phyloP scores from a whole-genome alignment of 2,329 filamentous ascomycete species.

The Diaporthe australafricana region DNA sequence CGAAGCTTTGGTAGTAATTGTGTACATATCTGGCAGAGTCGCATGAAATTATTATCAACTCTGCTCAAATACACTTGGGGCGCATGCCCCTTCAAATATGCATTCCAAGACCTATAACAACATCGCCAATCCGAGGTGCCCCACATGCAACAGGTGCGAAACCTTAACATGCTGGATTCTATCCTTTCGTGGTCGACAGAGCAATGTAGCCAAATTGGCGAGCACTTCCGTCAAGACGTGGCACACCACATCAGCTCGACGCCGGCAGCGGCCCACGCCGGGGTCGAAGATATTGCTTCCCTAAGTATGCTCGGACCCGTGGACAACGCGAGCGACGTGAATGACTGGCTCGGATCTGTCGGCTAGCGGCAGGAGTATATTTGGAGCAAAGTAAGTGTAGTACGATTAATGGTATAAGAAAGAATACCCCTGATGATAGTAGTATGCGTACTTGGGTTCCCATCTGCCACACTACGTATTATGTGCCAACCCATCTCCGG shows the following conservation, averaged over 20 bases:
- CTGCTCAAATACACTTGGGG: no score
- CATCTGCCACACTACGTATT: no score
- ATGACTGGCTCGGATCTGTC: conserved; percentile 38
- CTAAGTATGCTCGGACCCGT: conserved; percentile 38
- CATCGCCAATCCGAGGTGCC: not conserved
- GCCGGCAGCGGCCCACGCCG: conserved; percentile 56
- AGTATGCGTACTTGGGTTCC: no score
- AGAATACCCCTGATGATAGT: not conserved
- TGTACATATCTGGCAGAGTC: conserved; percentile 68
- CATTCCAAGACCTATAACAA: no score
- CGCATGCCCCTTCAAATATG: conserved; percentile 63
- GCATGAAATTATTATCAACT: conserved; percentile 62
- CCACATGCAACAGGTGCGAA: conserved; percentile 38
- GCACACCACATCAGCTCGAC: conserved; percentile 52
- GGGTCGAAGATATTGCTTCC: conserved; percentile 57
- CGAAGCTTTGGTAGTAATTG: conserved; percentile 73
- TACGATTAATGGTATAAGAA: not conserved
- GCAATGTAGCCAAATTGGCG: not conserved
- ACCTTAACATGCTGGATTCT: conserved; percentile 43
- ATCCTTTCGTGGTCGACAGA: not conserved
- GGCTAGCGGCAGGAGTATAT: conserved; percentile 37
- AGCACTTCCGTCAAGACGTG: not conserved
- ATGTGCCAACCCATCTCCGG: no score
- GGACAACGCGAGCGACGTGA: conserved; percentile 37
- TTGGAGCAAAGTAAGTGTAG: not conserved